Base-by-base conservation (phyloP, 2,329 filamentous ascomycete species). In the Alternaria novae-zelandiae region DNA sequence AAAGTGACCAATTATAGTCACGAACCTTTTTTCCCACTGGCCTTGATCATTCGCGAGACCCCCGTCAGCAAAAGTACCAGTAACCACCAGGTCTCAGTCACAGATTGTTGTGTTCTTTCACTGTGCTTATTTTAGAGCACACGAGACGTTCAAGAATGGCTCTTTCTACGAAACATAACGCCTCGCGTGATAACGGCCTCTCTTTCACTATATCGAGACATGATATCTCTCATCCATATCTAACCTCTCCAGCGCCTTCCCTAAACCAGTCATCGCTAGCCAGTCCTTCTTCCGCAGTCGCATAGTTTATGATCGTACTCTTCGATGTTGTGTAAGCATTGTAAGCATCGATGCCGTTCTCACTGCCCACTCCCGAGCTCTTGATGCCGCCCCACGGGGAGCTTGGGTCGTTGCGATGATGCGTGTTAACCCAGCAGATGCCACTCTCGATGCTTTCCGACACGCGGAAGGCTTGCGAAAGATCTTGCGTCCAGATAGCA, bases 401-500 rank as follows among this genome's bases (percentile, higher is more conserved):
- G 68, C 89, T 89, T 0, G 90, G 90, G 68, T 92, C 90, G 69
- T 92, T 92, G 32, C 90, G 84, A 74, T 92, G 90, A 77, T 92
- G 90, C 1, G 80, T 83, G 65, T 83, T 86, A 15, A 80, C 76
- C 81, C 73, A 84, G 28, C 82, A 79, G 28, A 86, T 85, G 1
- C 83, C 83, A 2, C 84, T 81, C 15, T 86, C 83, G 13, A 86
- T 84, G 15, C 71, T 73, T 5, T 81, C 81, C 0, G 83, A 81
- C 1, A 85, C 81, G 2, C 83, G 78, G 64, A 83, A 83, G 4
- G 82, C 83, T 65, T 84, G 83, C 0, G 79, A 76, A 10, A 86
- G 77, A 50, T 86, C 82, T 28, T 82, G 79, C 2, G 84, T 85
- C 84, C 84, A 86, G 4, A 86, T 77, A 0, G 83, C 83, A 6